Percentiles rank a stretch among this genome's conserved stretches.
Evolutionary conservation across 441 rosid genomes (phyloP).

Genomic region (Adansonia gregorii): DNA sequence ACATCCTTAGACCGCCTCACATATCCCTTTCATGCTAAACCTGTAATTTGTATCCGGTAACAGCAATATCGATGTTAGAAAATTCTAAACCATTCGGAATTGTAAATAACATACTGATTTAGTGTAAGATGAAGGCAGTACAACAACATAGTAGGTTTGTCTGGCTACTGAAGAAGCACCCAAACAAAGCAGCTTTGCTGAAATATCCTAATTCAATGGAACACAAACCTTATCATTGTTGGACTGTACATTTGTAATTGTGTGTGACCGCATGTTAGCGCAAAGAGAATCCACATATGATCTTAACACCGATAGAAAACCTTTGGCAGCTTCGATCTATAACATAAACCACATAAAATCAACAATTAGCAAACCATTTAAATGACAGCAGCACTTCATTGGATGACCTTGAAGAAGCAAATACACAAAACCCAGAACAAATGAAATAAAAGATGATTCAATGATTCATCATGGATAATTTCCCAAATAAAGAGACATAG

Average conservation of each 20-base stretch:
- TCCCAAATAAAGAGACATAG: not conserved
- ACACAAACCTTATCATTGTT: conserved; percentile 79
- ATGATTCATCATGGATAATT: not conserved
- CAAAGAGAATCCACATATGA: conserved; percentile 68
- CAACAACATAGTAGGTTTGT: not conserved
- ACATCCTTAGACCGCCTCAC: not conserved
- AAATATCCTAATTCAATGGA: conserved; percentile 6
- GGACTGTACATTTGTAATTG: conserved; percentile 81
- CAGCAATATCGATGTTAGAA: not conserved
- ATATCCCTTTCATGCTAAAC: not conserved
- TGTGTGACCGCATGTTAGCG: conserved; percentile 75
- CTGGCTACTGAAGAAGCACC: not conserved
- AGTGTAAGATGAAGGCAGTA: not conserved
- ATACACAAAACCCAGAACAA: not conserved
- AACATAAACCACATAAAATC: not conserved
- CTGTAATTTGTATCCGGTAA: not conserved
- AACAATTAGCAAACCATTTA: conserved; percentile 21
- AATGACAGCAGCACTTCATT: conserved; percentile 11
- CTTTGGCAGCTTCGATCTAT: conserved; percentile 76
- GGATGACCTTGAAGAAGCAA: not conserved
- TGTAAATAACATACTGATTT: not conserved
- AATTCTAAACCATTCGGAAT: not conserved
- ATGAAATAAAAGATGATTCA: not conserved
- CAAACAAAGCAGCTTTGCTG: not conserved
- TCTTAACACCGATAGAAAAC: conserved; percentile 59